A percentile compares a stretch with the other conserved stretches of the same genome.
These are phyloP conservation scores for Persicaria tinctoria DNA, from an alignment of 148 eudicot genomes.

Conservation along the genomic window DNA sequence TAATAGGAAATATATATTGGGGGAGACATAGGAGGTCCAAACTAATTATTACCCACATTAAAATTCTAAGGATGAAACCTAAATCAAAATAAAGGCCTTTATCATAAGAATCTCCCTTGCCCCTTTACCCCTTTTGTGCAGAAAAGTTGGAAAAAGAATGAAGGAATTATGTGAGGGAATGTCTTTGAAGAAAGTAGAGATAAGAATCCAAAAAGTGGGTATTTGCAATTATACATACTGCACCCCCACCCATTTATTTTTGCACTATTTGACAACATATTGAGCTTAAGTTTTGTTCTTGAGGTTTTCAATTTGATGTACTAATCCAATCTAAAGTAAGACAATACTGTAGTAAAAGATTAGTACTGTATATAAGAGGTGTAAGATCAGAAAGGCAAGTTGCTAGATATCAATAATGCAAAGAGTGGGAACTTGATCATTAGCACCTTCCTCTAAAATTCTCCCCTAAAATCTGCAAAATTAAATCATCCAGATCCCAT, in stretches of 20 bases:
- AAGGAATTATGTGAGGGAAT: constrained; percentile 11
- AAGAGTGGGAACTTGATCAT: constrained; percentile 5
- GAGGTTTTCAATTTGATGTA: not conserved
- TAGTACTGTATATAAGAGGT: not conserved
- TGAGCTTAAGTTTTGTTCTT: not conserved
- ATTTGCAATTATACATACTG: constrained; percentile 8
- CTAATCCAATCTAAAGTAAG: not conserved
- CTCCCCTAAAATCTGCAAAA: constrained; percentile 1
- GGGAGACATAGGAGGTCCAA: constrained; percentile 7
- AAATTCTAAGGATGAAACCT: constrained; percentile 5
- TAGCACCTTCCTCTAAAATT: not conserved
- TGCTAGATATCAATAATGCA: not conserved
- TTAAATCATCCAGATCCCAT: too few species aligned
- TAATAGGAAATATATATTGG: not conserved
- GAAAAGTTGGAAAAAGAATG: constrained; percentile 12
- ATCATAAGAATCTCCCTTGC: constrained; percentile 9
- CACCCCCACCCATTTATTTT: not conserved
- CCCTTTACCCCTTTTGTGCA: constrained; percentile 8
- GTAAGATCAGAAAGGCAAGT: not conserved
- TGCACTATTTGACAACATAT: not conserved
- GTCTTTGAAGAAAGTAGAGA: constrained; percentile 10
- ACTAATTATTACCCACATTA: constrained; percentile 9
- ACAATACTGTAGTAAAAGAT: too few species aligned
- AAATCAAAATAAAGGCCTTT: constrained; percentile 9
- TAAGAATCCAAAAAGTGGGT: constrained; percentile 8